Evolutionary conservation across 192 early-diverging fungal species (phyloP).

Genomic region (Backusella mclennaniae): DNA sequence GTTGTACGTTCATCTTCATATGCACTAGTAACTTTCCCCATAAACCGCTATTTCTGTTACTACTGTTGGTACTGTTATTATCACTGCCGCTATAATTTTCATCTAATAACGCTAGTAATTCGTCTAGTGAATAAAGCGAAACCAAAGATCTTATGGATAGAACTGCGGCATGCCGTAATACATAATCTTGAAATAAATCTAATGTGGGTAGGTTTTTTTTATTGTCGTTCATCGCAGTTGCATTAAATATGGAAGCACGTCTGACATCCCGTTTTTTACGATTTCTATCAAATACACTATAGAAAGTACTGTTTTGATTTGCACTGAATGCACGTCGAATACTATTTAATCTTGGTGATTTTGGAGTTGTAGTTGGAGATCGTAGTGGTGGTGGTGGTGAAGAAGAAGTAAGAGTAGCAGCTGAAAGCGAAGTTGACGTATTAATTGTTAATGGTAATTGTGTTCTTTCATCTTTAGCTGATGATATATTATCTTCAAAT

Average conservation of each 20-base stretch:
- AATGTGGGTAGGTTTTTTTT: constrained; percentile 58
- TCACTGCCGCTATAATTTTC: constrained; percentile 48
- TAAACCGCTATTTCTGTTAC: not conserved
- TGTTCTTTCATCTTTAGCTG: not conserved
- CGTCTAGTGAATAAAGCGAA: constrained; percentile 64
- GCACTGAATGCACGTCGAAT: not conserved
- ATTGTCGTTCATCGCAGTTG: not conserved
- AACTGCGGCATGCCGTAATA: constrained; percentile 80
- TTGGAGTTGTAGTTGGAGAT: not conserved
- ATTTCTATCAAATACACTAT: not conserved
- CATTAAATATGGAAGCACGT: not conserved
- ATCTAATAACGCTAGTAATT: constrained; percentile 75
- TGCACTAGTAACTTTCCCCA: constrained; percentile 14
- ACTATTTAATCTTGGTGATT: not conserved
- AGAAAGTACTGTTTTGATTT: not conserved
- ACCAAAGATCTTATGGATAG: constrained; percentile 64
- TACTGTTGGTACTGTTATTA: not conserved
- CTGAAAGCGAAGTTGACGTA: not conserved
- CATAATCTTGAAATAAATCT: constrained; percentile 71
- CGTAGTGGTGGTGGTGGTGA: not conserved
- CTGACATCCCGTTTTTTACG: not conserved
- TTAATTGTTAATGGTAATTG: not conserved
- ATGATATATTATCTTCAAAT: not conserved
- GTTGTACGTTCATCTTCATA: not conserved
- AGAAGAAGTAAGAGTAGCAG: not conserved